Evolutionary conservation across 2,329 filamentous ascomycete genomes (phyloP).

Genomic region (Blastomyces emzantsi): DNA sequence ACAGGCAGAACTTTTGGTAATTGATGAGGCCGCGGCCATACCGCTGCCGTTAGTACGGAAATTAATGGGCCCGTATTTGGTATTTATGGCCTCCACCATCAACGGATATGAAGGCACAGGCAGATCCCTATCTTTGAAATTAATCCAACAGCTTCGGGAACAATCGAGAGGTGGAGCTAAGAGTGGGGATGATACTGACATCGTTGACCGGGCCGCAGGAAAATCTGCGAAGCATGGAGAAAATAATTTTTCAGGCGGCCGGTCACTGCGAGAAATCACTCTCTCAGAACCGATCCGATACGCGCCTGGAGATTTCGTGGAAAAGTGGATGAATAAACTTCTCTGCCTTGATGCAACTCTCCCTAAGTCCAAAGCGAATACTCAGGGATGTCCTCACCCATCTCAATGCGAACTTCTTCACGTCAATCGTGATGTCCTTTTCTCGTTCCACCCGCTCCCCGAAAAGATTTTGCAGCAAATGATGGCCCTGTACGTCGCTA

Average conservation of each 20-base stretch:
- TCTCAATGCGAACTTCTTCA: constrained; percentile 83
- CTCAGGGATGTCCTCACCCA: constrained; percentile 78
- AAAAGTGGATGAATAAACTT: constrained; percentile 92
- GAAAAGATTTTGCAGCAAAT: constrained; percentile 97
- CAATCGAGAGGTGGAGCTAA: constrained; percentile 64
- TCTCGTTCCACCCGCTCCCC: constrained; percentile 94
- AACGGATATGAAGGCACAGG: constrained; percentile 98
- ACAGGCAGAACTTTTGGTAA: constrained; percentile 89
- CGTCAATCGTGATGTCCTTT: constrained; percentile 94
- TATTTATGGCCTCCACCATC: constrained; percentile 99
- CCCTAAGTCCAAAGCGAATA: constrained; percentile 62
- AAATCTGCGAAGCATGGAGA: constrained; percentile 58
- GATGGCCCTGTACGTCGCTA: constrained; percentile 95
- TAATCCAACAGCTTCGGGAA: constrained; percentile 93
- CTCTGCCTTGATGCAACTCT: constrained; percentile 90
- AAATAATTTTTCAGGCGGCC: constrained; percentile 52
- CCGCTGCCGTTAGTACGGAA: constrained; percentile 86
- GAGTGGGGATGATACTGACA: constrained; percentile 51
- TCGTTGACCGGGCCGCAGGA: constrained; percentile 72
- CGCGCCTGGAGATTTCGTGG: constrained; percentile 77
- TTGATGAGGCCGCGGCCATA: constrained; percentile 95
- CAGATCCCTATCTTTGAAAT: constrained; percentile 84
- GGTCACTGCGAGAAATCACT: constrained; percentile 83
- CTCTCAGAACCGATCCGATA: constrained; percentile 93
- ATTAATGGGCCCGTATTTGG: constrained; percentile 90